Base-by-base conservation (phyloP, 371 early-diverging fungal species). In the Mucor plumbeus region DNA sequence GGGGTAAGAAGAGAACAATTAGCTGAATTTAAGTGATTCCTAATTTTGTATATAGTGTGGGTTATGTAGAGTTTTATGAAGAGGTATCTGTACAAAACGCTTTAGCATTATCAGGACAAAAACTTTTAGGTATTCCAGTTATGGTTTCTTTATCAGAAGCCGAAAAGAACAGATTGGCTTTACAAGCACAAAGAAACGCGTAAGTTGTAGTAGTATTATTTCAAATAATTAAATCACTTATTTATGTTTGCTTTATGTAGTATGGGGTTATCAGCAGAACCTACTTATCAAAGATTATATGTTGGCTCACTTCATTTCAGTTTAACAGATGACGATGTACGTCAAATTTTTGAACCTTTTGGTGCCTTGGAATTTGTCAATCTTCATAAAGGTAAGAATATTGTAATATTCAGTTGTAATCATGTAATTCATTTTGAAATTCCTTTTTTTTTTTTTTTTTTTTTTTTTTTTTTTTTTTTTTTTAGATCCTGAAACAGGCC, bases 1-100 rank as follows among this genome's bases (percentile, higher is more conserved):
- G 75, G 99, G 98, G 95, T 94, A 86, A 67, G 77, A 8, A 14
- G 5, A 17, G 4, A n/a, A 9, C 9, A n/a, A 34, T 56, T 35
- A n/a, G 0, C 0, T 17, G 17, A 44, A 8, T 3, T 1, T 14
- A 6, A 10, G 13, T 26, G 48, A 26, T 35, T 17, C 8, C 13
- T 36, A 31, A 58, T 63, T 7, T 33, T 47, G 15, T 19, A 36
- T 21, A 19, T 72, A 88, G 88, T 59, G 87, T 86, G 74, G 88
- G 88, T 83, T 98, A 97, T 75, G 95, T 98, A 19, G 99, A 98
- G 75, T 98, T 96, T 85, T 91, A 94, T 77, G 92, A 94, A 21
- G 90, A 91, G 61, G 88, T 85, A 15, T 88, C 96, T 44, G 97
- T 96, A 21, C 80, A 81, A 66, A 88, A 88, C 69, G 99, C 99